Evolutionary conservation across 208 protist species (phyloP).

Genomic region (Leishmania tropica): DNA sequence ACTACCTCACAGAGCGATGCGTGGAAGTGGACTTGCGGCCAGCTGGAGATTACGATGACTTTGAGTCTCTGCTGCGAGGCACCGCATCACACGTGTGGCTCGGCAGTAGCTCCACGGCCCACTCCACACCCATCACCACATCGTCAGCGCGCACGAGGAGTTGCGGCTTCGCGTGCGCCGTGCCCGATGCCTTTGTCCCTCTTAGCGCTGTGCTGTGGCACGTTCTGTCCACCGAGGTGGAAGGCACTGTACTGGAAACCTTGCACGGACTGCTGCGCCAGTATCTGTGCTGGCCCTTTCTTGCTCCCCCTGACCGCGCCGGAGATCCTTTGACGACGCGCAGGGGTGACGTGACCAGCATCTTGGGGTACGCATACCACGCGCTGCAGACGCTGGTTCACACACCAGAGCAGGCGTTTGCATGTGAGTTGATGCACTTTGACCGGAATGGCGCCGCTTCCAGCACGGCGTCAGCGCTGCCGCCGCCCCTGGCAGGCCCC

Average conservation of each 20-base stretch:
- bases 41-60: constrained; percentile 5
- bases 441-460: not conserved
- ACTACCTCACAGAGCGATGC: constrained; percentile 19
- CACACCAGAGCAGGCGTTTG: constrained; percentile 11
- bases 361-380: not conserved
- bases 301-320: constrained; percentile 4
- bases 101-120: not conserved
- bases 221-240: constrained; percentile 54
- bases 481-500: not conserved
- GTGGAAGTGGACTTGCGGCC: constrained; percentile 14
- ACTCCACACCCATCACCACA: not conserved
- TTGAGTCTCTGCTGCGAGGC: not conserved
- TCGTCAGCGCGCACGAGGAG: not conserved
- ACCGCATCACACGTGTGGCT: not conserved
- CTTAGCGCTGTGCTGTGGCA: constrained; percentile 53
- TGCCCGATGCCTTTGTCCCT: not conserved
- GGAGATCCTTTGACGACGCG: not conserved
- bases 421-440: constrained; percentile 1
- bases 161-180: not conserved
- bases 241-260: constrained; percentile 30
- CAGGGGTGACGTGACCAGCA: not conserved
- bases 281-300: constrained; percentile 14
- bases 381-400: constrained; percentile 1
- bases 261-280: constrained; percentile 37
- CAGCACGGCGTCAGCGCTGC: not conserved